phyloP scores from a whole-genome alignment of 495 filamentous ascomycete genomes.

The Penicillium ochrochloron region DNA sequence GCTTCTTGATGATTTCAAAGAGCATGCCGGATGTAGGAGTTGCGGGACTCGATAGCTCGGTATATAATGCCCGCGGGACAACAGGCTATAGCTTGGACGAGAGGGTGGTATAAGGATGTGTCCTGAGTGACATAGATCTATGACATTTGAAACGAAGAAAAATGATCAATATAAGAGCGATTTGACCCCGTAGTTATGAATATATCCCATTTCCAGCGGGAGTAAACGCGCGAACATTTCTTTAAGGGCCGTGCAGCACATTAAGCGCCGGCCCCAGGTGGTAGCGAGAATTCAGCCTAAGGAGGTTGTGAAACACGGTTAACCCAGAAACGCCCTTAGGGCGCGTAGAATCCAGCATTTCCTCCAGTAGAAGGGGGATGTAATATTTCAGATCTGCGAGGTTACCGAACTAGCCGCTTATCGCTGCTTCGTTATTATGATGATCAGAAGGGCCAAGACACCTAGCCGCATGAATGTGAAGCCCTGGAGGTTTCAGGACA shows the following conservation, averaged over 20 bases:
- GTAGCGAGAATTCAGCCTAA: neutral
- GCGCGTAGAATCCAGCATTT: neutral
- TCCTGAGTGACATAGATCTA: neutral
- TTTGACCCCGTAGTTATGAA: neutral
- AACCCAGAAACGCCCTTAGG: neutral
- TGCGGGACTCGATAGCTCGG: neutral
- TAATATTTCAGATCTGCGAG: neutral
- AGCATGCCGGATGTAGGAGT: neutral
- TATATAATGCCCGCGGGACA: neutral
- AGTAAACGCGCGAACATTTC: conserved; percentile 4
- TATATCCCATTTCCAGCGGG: neutral
- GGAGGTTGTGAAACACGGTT: neutral
- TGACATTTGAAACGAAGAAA: neutral
- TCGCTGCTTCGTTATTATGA: neutral
- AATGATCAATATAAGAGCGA: neutral
- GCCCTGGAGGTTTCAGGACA: conserved; percentile 3
- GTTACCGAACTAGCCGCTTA: neutral
- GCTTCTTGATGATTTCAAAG: neutral
- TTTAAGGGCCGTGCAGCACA: neutral
- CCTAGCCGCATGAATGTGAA: conserved; percentile 3
- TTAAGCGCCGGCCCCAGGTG: conserved; percentile 8
- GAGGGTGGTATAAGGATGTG: neutral
- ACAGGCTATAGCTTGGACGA: neutral
- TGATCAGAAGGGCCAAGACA: neutral
- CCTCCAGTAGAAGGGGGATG: neutral